phyloP scores from a whole-genome alignment of 2,329 filamentous ascomycete species.

The Emergomyces pasteurianus region DNA sequence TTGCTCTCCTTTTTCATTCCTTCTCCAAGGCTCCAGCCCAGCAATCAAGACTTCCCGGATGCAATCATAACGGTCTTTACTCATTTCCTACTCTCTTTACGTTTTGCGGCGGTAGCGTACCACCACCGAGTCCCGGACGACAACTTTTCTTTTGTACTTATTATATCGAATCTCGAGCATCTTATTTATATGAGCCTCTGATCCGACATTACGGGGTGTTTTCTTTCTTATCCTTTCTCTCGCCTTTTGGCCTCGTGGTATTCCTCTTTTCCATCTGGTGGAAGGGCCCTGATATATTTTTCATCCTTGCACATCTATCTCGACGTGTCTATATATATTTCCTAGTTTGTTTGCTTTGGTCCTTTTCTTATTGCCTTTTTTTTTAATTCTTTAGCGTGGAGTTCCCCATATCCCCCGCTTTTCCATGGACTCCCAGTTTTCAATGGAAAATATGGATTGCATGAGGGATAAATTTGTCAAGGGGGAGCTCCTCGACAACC shows the following conservation, averaged over 20 bases:
- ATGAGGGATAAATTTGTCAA: slow-evolving; percentile 69
- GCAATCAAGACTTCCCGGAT: slow-evolving; percentile 7
- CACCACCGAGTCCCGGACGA: slow-evolving; percentile 18
- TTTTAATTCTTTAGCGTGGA: neutral
- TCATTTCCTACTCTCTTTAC: slow-evolving; percentile 4
- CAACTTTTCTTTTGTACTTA: slow-evolving; percentile 10
- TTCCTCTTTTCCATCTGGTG: slow-evolving; percentile 7
- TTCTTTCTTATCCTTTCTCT: slow-evolving; percentile 3
- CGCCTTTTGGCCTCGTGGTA: neutral
- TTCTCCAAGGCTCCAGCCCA: neutral
- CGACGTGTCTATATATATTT: slow-evolving; percentile 15
- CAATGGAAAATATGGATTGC: slow-evolving; percentile 55
- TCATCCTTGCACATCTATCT: slow-evolving; percentile 7
- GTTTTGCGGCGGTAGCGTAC: slow-evolving; percentile 5
- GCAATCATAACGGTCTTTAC: slow-evolving; percentile 13
- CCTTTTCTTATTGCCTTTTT: slow-evolving; percentile 11
- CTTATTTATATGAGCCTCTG: slow-evolving; percentile 29
- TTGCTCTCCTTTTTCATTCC: neutral
- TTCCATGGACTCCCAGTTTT: neutral
- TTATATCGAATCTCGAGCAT: slow-evolving; percentile 4
- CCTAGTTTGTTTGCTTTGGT: slow-evolving; percentile 13
- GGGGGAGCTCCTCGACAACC: slow-evolving; percentile 72
- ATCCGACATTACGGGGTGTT: slow-evolving; percentile 28
- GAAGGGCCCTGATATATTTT: slow-evolving; percentile 13
- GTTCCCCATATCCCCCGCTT: neutral